Conservation (phyloP, 345 rosid species). For the Lepidium didymum region DNA sequence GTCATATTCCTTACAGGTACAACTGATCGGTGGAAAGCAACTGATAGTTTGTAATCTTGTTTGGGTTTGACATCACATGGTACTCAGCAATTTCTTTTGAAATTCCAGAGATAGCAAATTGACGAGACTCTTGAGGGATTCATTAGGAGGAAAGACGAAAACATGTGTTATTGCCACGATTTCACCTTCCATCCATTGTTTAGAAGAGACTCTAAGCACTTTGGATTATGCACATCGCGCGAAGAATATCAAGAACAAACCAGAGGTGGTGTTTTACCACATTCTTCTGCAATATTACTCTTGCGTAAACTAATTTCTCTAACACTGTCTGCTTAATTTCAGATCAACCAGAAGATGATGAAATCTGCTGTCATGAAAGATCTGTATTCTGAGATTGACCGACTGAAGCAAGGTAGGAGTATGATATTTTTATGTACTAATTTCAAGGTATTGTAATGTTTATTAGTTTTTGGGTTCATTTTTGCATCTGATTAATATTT, state of each 20-base stretch:
- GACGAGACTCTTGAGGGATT: slow-evolving; percentile 94
- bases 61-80: not conserved
- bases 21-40: not conserved
- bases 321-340: slow-evolving; percentile 16
- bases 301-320: not conserved
- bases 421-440: not conserved
- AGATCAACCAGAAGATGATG: slow-evolving; percentile 99
- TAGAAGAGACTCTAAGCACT: slow-evolving; percentile 98
- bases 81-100: slow-evolving; percentile 15
- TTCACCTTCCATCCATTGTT: slow-evolving; percentile 84
- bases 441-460: not conserved
- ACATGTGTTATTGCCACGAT: slow-evolving; percentile 98
- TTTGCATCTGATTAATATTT: not conserved
- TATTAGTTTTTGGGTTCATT: not conserved
- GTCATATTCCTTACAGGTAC: slow-evolving; percentile 96
- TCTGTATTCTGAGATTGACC: slow-evolving; percentile 93
- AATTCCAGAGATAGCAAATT: slow-evolving; percentile 86
- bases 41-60: not conserved
- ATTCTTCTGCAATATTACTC: not conserved
- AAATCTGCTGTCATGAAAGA: slow-evolving; percentile 96
- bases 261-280: slow-evolving; percentile 53
- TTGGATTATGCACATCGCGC: slow-evolving; percentile 98
- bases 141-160: slow-evolving; percentile 96
- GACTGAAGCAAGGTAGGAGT: slow-evolving; percentile 82
- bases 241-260: slow-evolving; percentile 97